A percentile compares a stretch with the other conserved stretches of the same genome.
These are phyloP conservation scores for Taxillus chinensis DNA, from an alignment of 164 flowering plant genomes.

Conservation along the genomic window DNA sequence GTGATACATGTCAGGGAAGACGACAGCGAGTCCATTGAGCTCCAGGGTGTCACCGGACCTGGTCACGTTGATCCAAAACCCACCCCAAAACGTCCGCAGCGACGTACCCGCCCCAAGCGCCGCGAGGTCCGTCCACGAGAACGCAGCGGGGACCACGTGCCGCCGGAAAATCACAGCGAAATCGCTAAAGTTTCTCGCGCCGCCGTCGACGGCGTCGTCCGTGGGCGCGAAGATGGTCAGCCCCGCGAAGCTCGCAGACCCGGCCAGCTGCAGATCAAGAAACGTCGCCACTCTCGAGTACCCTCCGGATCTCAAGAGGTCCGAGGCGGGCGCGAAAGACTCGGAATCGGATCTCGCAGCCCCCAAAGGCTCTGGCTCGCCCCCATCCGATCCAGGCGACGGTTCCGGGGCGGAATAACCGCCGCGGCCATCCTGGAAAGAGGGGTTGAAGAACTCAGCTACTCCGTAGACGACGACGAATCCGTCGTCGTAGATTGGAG, in stretches of 20 bases:
- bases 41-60: constrained; percentile 12
- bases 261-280: constrained; percentile 14
- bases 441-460: constrained; percentile 11
- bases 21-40: constrained; percentile 15
- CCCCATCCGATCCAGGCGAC: background rate
- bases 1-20: constrained; percentile 6
- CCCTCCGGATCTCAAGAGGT: constrained; percentile 11
- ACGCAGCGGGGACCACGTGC: constrained; percentile 11
- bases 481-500: constrained; percentile 12
- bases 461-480: constrained; percentile 12
- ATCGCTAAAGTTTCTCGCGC: constrained; percentile 6
- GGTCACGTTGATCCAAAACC: constrained; percentile 12
- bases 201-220: constrained; percentile 9
- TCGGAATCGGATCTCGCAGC: background rate
- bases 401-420: background rate
- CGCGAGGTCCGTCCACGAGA: constrained; percentile 11
- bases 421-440: background rate
- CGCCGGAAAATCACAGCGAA: constrained; percentile 9
- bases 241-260: background rate
- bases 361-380: background rate
- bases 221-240: constrained; percentile 22
- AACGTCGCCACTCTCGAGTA: constrained; percentile 16
- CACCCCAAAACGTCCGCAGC: constrained; percentile 8
- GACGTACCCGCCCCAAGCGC: constrained; percentile 5
- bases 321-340: constrained; percentile 3